These are phyloP conservation scores for Verticillium albo-atrum DNA, from an alignment of 2,329 filamentous ascomycete genomes.

Conservation along the genomic window DNA sequence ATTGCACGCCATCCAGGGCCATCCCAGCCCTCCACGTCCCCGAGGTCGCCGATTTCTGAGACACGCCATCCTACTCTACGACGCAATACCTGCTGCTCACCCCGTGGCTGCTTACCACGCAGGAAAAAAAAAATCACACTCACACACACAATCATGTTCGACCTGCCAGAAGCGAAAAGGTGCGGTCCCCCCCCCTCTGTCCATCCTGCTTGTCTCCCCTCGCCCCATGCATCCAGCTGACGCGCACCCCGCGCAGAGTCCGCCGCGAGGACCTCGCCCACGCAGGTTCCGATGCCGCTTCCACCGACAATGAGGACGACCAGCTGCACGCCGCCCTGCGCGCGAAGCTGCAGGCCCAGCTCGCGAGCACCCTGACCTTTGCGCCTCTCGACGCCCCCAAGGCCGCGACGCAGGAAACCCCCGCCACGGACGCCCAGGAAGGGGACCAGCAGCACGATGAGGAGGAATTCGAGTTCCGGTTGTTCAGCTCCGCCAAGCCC, in stretches of 20 bases:
- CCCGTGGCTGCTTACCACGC: too few species aligned
- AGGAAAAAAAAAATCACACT: background rate
- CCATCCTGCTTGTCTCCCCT: too few species aligned
- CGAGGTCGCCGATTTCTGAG: background rate
- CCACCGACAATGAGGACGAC: conserved; percentile 21
- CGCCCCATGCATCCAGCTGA: too few species aligned
- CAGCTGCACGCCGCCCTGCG: conserved; percentile 32
- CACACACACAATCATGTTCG: conserved; percentile 39
- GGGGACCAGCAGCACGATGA: conserved; percentile 16
- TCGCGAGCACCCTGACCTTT: conserved; percentile 41
- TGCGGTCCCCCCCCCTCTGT: conserved; percentile 22
- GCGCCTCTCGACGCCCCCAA: conserved; percentile 17
- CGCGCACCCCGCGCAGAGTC: conserved; percentile 37
- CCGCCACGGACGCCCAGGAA: conserved; percentile 2
- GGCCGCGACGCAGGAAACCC: conserved; percentile 5
- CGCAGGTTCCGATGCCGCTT: conserved; percentile 24
- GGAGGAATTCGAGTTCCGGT: conserved; percentile 50
- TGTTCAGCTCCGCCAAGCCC: conserved; percentile 46
- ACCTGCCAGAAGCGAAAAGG: conserved; percentile 49
- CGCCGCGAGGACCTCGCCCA: conserved; percentile 49
- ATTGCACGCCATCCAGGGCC: background rate
- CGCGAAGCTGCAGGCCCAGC: conserved; percentile 41
- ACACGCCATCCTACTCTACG: background rate
- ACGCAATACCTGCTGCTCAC: background rate
- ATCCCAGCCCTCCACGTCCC: background rate